Conservation (phyloP, 2,329 filamentous ascomycete species). For the Penicillium freii region DNA sequence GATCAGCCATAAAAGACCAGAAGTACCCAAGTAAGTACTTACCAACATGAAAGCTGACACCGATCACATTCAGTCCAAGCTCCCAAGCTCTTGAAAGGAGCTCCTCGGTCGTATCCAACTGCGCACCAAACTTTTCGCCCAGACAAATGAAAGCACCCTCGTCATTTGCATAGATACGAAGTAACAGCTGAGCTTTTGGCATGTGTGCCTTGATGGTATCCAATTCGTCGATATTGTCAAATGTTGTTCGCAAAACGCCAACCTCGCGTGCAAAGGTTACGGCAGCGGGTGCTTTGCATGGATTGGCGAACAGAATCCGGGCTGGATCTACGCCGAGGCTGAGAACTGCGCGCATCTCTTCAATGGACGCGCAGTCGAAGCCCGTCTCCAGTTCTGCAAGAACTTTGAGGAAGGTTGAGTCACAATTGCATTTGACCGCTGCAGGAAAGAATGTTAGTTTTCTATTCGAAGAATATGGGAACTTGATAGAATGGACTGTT, state of each 20-base stretch:
- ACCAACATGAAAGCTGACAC: constrained; percentile 35
- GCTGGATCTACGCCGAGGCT: constrained; percentile 23
- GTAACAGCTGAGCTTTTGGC: constrained; percentile 21
- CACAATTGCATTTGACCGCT: constrained; percentile 35
- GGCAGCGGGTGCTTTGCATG: constrained; percentile 25
- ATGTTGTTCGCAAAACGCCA: constrained; percentile 24
- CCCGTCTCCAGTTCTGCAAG: constrained; percentile 24
- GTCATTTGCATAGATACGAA: constrained; percentile 25
- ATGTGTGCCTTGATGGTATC: constrained; percentile 23
- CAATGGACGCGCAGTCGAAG: constrained; percentile 32
- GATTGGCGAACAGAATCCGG: constrained; percentile 30
- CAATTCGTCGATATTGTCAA: constrained; percentile 32
- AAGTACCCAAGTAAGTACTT: not conserved
- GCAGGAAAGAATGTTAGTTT: not conserved
- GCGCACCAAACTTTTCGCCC: constrained; percentile 24
- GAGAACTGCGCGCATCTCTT: constrained; percentile 25
- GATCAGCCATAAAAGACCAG: not conserved
- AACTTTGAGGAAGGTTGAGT: constrained; percentile 22
- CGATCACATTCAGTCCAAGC: constrained; percentile 24
- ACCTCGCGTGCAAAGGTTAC: constrained; percentile 18
- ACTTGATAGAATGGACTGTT: too few relatives aligned
- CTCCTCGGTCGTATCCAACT: constrained; percentile 14
- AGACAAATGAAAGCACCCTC: constrained; percentile 17
- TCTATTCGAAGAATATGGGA: not conserved
- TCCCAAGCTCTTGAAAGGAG: constrained; percentile 24